Conservation (phyloP, 2,329 filamentous ascomycete genomes). For the Sporothrix curviconia region DNA sequence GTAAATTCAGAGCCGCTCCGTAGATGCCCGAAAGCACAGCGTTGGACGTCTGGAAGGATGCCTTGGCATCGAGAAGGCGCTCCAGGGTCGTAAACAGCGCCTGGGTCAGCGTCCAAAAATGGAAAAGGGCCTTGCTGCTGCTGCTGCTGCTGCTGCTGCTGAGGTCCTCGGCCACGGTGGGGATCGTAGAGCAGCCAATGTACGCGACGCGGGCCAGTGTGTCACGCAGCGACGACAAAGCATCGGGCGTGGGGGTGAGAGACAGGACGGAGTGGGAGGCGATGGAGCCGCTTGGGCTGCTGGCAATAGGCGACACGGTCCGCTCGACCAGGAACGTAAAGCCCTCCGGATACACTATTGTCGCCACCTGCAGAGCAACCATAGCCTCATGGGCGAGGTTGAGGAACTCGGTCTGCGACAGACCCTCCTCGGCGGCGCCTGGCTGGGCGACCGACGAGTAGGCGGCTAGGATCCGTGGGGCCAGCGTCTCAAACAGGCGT, state of each 20-base stretch:
- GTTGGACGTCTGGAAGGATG: slow-evolving; percentile 31
- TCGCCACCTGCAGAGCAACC: slow-evolving; percentile 14
- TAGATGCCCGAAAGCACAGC: slow-evolving; percentile 33
- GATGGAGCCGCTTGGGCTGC: not conserved
- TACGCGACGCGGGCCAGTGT: slow-evolving; percentile 41
- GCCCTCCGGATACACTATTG: slow-evolving; percentile 14
- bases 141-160: not conserved
- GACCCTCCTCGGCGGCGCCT: not conserved
- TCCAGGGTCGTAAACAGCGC: slow-evolving; percentile 28
- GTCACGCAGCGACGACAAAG: slow-evolving; percentile 24
- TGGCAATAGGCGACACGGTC: not conserved
- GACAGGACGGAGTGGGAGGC: not conserved
- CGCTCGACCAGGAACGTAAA: slow-evolving; percentile 13
- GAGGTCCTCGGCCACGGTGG: slow-evolving; percentile 24
- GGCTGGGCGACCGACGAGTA: not conserved
- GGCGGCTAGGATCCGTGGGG: slow-evolving; percentile 7
- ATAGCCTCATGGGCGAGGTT: slow-evolving; percentile 18
- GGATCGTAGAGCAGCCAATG: slow-evolving; percentile 41
- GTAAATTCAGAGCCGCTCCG: slow-evolving; percentile 25
- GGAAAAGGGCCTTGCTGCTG: slow-evolving; percentile 17
- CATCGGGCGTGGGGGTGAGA: not conserved
- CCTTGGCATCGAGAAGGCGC: slow-evolving; percentile 29
- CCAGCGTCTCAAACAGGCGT: slow-evolving; percentile 21
- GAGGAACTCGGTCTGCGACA: slow-evolving; percentile 2
- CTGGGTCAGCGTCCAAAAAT: slow-evolving; percentile 20